Conservation (phyloP, 305 asterid genomes). For the Solanum hybrid region DNA sequence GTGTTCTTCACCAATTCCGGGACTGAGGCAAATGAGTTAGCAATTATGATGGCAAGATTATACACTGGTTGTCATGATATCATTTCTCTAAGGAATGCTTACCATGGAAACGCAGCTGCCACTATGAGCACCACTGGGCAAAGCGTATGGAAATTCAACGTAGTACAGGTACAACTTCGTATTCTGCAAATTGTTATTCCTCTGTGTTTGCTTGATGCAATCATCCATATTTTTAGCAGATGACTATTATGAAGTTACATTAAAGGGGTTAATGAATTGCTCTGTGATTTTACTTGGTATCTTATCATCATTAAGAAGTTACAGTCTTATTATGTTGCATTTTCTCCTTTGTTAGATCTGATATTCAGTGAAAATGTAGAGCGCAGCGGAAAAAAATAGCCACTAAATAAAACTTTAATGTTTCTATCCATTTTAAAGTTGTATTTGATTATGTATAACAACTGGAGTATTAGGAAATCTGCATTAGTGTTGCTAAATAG, state of each 20-base stretch:
- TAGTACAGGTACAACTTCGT: constrained; percentile 49
- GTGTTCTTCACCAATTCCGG: constrained; percentile 85
- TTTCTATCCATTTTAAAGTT: neutral
- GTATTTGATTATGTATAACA: neutral
- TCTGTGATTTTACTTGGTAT: neutral
- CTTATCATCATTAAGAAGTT: neutral
- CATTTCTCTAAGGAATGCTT: constrained; percentile 69
- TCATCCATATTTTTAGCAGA: neutral
- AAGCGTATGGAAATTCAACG: constrained; percentile 68
- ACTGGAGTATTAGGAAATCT: neutral
- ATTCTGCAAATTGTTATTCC: neutral
- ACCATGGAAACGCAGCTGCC: constrained; percentile 79
- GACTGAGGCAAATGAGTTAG: constrained; percentile 86
- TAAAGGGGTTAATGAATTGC: neutral
- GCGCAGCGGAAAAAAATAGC: neutral
- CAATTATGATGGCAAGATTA: constrained; percentile 65
- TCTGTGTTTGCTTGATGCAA: neutral
- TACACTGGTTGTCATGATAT: constrained; percentile 62
- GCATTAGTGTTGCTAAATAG: neutral
- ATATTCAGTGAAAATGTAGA: neutral
- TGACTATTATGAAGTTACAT: neutral
- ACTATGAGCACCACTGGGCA: constrained; percentile 86
- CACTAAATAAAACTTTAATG: neutral
- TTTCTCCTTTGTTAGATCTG: neutral
- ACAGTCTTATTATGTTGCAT: neutral